Base-by-base conservation (phyloP, 2,329 filamentous ascomycete genomes). In the Aspergillus hiratsukae region DNA sequence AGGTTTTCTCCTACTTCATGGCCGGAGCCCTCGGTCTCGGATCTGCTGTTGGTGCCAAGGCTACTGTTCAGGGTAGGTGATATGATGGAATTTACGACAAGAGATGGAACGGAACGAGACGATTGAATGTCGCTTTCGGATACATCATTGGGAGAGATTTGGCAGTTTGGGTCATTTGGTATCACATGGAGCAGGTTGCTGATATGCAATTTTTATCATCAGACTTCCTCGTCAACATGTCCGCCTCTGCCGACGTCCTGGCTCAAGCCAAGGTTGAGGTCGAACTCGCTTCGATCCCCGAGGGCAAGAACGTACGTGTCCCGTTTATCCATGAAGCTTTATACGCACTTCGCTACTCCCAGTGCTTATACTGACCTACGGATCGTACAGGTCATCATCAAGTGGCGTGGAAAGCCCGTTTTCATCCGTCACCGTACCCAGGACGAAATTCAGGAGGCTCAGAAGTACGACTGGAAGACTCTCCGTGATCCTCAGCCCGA, bases 191-290 rank as follows among this genome's bases (percentile, higher is more conserved):
- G 51, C 52, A 52, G 48, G 49, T 58, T 57, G 57, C 68, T 69
- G 64, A 72, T 59, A 40, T 62, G 58, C 61, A 62, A 60, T 65
- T 58, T 61, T 63, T 57, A 55, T 56, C 53, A 66, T 65, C 78
- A 99, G 94, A 99, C 81, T 99, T 99, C 86, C 85, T 99, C 64
- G 91, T 96, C 82, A 99, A 97, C 87, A 97, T 99, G 95, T 95
- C 93, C 71, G 94, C 94, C 62, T 99, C 94, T 61, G 94, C 94
- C 79, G 94, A 99, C 73, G 91, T 99, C 73, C 81, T 99, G 80
- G 94, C 95, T 75, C 95, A 97, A 87, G 94, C 94, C 78, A 99
- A 99, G 88, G 94, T 99, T 69, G 94, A 99, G 83, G 89, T 99
- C 69, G 91, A 96, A 78, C 88, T 99, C 66, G 83, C 82, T 70